Evolutionary conservation across 139 green algal species (phyloP), one percentile per base, ranked within the genome.

Genomic region (Coelastrella sp.): DNA sequence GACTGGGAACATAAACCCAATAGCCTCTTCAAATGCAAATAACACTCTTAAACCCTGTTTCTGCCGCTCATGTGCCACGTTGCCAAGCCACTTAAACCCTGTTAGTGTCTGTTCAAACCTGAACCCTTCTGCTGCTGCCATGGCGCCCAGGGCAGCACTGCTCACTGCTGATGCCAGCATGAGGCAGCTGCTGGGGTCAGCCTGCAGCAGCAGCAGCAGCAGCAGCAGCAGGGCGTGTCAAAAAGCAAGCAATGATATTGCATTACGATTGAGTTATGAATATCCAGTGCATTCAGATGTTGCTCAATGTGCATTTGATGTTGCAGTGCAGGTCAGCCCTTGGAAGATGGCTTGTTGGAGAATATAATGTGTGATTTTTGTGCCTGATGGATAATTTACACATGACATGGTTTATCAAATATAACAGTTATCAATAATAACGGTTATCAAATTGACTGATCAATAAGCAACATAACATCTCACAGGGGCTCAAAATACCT

Each of bases 31-130:
- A 82, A 96, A 98, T 0, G 95, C 95, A 91, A 98, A 97, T 81
- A 97, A 79, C 70, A 96, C 94, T 6, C 19, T 88, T 7, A 90
- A 88, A 14, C 94, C 92, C 63, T 95, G n/a, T 12, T 27, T 73
- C 93, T 96, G 91, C 82, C 96, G 88, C 89, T 93, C 15, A 57
- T 94, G n/a, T 6, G 95, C 95, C 4, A 87, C 72, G 87, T 96
- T 97, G 81, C 95, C 96, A 6, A 97, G 93, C 96, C 95, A 97
- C 87, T 98, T 98, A 93, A 98, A 98, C 24, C 96, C 96, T 12
- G 96, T 97, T 57, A 97, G 93, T 6, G 96, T 97, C 88, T 96
- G 85, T 60, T 82, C 85, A 82, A 85, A 89, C 8, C n/a, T 60
- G 25, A 96, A 93, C 4, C 95, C 94, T 85, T 97, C 95, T 6